A percentile compares a stretch with the other conserved stretches of the same genome.
Evolutionary conservation across 257 asterid species (phyloP).

Genomic region (Euphrasia confusa): DNA sequence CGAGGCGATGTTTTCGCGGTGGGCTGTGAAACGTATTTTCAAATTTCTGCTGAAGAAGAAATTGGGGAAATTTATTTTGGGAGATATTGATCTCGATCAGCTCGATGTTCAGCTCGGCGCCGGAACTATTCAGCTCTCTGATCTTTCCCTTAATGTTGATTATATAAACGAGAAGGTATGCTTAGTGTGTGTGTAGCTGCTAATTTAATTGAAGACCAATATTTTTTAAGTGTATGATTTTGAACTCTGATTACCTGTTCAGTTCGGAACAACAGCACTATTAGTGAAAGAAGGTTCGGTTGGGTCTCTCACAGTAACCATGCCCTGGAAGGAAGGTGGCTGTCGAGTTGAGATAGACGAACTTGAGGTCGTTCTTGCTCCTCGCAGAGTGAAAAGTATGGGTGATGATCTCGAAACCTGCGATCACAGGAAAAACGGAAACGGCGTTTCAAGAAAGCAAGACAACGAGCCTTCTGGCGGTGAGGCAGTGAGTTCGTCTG

Average conservation of each 20-base stretch:
- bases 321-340: conserved; percentile 96
- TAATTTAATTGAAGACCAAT: not conserved
- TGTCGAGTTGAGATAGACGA: conserved; percentile 81
- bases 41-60: conserved; percentile 89
- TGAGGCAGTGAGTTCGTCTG: conserved; percentile 36
- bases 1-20: conserved; percentile 95
- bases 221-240: not conserved
- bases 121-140: conserved; percentile 89
- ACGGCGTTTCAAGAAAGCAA: conserved; percentile 31
- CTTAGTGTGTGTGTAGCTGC: conserved; percentile 6
- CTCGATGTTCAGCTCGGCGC: conserved; percentile 98
- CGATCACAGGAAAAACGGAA: conserved; percentile 29
- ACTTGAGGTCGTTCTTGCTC: conserved; percentile 82
- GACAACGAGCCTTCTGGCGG: conserved; percentile 36
- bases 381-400: conserved; percentile 36
- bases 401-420: conserved; percentile 39
- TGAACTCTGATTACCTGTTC: conserved; percentile 32
- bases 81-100: conserved; percentile 93
- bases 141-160: conserved; percentile 89
- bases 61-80: conserved; percentile 82
- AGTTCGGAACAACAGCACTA: conserved; percentile 65
- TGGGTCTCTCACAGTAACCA: conserved; percentile 68
- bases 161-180: conserved; percentile 82
- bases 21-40: conserved; percentile 91
- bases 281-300: conserved; percentile 86